These are phyloP conservation scores for Moesziomyces sp. DNA, from an alignment of 1,284 basidiomycete species.

Conservation along the genomic window DNA sequence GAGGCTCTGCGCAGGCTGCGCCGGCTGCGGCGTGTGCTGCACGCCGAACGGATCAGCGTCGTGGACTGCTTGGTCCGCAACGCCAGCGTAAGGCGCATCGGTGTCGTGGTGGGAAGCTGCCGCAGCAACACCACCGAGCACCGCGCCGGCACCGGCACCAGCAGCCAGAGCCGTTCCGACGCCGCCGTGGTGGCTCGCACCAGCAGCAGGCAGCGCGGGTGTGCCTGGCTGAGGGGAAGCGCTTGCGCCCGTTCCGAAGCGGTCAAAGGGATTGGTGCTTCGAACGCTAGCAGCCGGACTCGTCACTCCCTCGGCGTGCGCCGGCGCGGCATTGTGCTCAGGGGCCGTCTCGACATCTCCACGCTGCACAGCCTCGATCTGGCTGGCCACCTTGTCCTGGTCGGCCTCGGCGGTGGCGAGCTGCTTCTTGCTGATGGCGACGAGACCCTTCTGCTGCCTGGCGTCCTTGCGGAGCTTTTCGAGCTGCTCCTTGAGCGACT, in stretches of 20 bases:
- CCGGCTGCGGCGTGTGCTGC: conserved; percentile 13
- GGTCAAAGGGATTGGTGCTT: conserved; percentile 94
- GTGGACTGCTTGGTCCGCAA: conserved; percentile 3
- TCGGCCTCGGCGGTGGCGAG: conserved; percentile 84
- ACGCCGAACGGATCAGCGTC: conserved; percentile 57
- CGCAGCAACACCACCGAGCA: conserved; percentile 60
- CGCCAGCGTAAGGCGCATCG: background rate
- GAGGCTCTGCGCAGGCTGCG: conserved; percentile 8
- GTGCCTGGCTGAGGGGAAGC: conserved; percentile 21
- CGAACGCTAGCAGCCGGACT: conserved; percentile 71
- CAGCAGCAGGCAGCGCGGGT: conserved; percentile 2
- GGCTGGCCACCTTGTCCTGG: conserved; percentile 77
- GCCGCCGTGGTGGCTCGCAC: conserved; percentile 13
- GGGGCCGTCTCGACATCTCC: conserved; percentile 66
- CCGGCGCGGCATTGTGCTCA: conserved; percentile 50
- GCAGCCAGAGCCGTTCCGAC: conserved; percentile 56
- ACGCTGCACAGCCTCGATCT: conserved; percentile 71
- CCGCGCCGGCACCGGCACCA: conserved; percentile 60
- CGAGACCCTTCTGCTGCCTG: conserved; percentile 92
- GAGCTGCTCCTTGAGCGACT: conserved; percentile 77
- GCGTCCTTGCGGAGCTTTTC: conserved; percentile 93
- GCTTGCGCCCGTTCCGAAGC: conserved; percentile 69
- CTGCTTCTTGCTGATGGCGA: conserved; percentile 95
- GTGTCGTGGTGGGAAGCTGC: conserved; percentile 48
- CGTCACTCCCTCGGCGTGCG: conserved; percentile 51